Evolutionary conservation across 345 rosid species (phyloP).

Genomic region (Streptanthus diversifolius): DNA sequence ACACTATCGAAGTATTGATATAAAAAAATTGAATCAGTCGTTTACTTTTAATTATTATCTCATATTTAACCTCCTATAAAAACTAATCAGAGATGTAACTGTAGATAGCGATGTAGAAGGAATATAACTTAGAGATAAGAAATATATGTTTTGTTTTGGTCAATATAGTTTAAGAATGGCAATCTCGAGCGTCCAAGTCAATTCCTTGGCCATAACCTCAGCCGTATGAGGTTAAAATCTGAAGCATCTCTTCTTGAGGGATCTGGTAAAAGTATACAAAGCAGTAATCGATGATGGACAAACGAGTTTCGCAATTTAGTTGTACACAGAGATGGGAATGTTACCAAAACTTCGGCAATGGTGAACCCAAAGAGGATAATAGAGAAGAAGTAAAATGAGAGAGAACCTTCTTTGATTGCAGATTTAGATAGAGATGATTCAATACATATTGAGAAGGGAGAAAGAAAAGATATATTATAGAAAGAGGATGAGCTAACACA

Average conservation of each 20-base stretch:
- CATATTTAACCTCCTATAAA: background rate
- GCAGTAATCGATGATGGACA: background rate
- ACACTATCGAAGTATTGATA: background rate
- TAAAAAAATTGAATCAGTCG: background rate
- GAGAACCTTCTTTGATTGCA: background rate
- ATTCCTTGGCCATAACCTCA: background rate
- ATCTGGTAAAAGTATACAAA: background rate
- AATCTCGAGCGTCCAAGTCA: background rate
- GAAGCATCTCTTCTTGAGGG: background rate
- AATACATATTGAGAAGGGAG: background rate
- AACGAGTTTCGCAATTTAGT: background rate
- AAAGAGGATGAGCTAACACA: conserved; percentile 24
- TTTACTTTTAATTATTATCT: background rate
- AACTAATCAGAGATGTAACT: background rate
- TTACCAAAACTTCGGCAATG: background rate
- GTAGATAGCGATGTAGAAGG: background rate
- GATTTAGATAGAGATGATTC: background rate
- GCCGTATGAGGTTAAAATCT: background rate
- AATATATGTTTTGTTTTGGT: background rate
- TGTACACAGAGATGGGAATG: background rate
- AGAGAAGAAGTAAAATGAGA: background rate
- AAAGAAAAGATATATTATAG: conserved; percentile 6
- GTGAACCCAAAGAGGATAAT: background rate
- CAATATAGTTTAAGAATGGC: background rate
- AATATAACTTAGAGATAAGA: background rate